These are phyloP conservation scores for Metarhizium humberi DNA, from an alignment of 2,329 filamentous ascomycete genomes.

Conservation along the genomic window DNA sequence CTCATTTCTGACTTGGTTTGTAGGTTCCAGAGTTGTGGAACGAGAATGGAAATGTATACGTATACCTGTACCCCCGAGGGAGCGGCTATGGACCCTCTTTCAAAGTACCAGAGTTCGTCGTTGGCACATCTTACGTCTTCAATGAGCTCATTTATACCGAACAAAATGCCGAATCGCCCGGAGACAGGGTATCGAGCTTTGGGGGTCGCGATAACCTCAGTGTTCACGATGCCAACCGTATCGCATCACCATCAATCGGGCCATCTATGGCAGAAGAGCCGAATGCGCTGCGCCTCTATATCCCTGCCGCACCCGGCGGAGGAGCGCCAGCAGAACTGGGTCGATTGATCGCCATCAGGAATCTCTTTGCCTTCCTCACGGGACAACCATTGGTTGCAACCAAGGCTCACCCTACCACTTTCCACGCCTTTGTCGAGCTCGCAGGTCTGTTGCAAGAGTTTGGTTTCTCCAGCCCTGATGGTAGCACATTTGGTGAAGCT, in stretches of 20 bases:
- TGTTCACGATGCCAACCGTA: conserved; percentile 38
- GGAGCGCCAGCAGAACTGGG: conserved; percentile 35
- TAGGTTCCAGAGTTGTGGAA: conserved; percentile 60
- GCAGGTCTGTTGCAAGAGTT: conserved; percentile 45
- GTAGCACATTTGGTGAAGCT: conserved; percentile 48
- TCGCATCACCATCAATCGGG: conserved; percentile 26
- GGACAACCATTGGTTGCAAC: conserved; percentile 55
- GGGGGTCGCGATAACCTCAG: conserved; percentile 37
- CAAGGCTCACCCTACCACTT: conserved; percentile 39
- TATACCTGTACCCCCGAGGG: conserved; percentile 46
- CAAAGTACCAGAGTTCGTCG: conserved; percentile 45
- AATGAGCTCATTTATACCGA: conserved; percentile 42
- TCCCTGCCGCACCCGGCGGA: conserved; percentile 35
- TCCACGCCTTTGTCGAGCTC: conserved; percentile 45
- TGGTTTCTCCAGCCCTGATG: conserved; percentile 46
- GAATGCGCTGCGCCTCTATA: conserved; percentile 40
- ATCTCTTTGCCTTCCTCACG: conserved; percentile 57
- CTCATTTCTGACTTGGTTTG: neutral
- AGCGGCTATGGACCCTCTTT: conserved; percentile 48
- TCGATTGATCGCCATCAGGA: conserved; percentile 48
- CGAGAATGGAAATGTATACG: conserved; percentile 45
- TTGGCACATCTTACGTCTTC: conserved; percentile 46
- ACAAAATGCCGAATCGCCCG: conserved; percentile 14
- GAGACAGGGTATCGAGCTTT: conserved; percentile 27
- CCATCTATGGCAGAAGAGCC: conserved; percentile 26